A percentile compares a stretch with the other conserved stretches of the same genome.
phyloP scores from a whole-genome alignment of 805 yeast species.

The Saturnispora mendoncae region DNA sequence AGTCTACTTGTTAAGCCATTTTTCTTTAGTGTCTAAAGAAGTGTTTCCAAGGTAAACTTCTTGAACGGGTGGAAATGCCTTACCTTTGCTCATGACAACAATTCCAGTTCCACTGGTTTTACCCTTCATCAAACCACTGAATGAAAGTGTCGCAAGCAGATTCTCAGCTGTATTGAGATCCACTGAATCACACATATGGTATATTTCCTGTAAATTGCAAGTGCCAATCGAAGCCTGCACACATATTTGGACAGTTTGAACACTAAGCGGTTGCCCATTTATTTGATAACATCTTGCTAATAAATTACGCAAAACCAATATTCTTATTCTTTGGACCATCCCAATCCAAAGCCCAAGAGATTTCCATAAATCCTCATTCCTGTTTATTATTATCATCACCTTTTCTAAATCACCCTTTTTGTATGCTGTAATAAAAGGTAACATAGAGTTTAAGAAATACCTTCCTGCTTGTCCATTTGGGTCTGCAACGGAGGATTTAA shows the following conservation, averaged over 20 bases:
- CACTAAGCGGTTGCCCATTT: slow-evolving; percentile 14
- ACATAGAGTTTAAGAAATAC: slow-evolving; percentile 28
- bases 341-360: slow-evolving; percentile 32
- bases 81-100: slow-evolving; percentile 25
- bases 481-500: slow-evolving; percentile 11
- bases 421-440: slow-evolving; percentile 29
- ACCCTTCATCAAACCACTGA: slow-evolving; percentile 45
- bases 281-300: slow-evolving; percentile 18
- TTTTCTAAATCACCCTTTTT: slow-evolving; percentile 35
- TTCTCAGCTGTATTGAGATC: slow-evolving; percentile 35
- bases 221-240: slow-evolving; percentile 17
- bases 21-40: slow-evolving; percentile 19
- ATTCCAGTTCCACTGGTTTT: slow-evolving; percentile 30
- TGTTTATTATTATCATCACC: slow-evolving; percentile 29
- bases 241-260: slow-evolving; percentile 20
- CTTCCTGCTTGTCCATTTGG: slow-evolving; percentile 7
- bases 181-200: slow-evolving; percentile 12
- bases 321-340: slow-evolving; percentile 37
- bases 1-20: slow-evolving; percentile 22
- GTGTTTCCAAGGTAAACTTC: slow-evolving; percentile 18
- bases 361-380: slow-evolving; percentile 33
- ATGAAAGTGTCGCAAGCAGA: slow-evolving; percentile 41
- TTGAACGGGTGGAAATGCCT: slow-evolving; percentile 23
- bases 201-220: slow-evolving; percentile 13
- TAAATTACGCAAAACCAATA: slow-evolving; percentile 40